Conservation (phyloP, 2,329 filamentous ascomycete genomes). For the Colletotrichum camelliae region DNA sequence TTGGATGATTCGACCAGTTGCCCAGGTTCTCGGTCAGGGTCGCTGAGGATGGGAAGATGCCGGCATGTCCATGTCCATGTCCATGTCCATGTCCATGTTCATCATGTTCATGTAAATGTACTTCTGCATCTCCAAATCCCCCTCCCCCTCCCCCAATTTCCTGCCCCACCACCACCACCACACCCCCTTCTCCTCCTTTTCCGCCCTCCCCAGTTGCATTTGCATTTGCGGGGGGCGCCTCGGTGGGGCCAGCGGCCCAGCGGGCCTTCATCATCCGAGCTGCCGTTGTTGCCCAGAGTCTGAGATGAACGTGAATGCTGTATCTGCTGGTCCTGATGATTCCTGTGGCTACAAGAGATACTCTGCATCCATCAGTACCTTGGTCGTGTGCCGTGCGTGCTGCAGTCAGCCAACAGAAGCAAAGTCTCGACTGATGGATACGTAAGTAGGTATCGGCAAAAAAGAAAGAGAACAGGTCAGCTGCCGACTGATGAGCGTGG, state of each 20-base stretch:
- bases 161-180: neutral
- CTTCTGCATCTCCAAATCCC: constrained; percentile 13
- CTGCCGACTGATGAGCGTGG: neutral
- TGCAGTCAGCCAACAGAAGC: neutral
- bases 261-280: constrained; percentile 25
- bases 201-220: constrained; percentile 1
- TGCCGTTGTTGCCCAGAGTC: constrained; percentile 8
- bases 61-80: neutral
- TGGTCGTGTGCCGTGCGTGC: neutral
- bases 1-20: neutral
- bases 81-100: neutral
- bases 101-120: neutral
- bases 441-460: neutral
- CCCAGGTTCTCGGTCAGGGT: constrained; percentile 1
- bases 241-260: constrained; percentile 24
- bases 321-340: neutral
- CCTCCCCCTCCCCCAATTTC: neutral
- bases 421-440: neutral
- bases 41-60: neutral
- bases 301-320: neutral
- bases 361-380: neutral
- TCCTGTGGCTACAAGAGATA: neutral
- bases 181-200: neutral
- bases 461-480: neutral
- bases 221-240: constrained; percentile 18